Evolutionary conservation across 169 alveolate species (phyloP), one percentile per base, ranked within the genome.

Genomic region (Plasmodium relictum): DNA sequence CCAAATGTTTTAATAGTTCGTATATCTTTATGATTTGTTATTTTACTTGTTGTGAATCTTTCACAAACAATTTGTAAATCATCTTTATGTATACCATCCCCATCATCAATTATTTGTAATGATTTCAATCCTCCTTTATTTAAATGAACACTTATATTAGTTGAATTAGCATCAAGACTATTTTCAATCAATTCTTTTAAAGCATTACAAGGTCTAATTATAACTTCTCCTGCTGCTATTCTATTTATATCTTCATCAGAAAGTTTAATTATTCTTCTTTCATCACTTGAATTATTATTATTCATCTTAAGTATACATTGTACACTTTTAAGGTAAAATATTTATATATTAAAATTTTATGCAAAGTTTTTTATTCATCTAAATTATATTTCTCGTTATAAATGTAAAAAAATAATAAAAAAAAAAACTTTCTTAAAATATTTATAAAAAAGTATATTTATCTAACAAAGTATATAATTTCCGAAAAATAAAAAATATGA

Each of bases 161-260:
- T 92, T 12, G 99, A 93, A 45, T 97, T 98, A 7, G 99, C 99
- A 96, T 99, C 99, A 20, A 99, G 93, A 26, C 98, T 94, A 93
- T 99, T 99, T 89, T 99, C 99, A 5, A 98, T 88, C 42, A 98
- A 92, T 94, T 99, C 99, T 96, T 98, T 99, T 54, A 99, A 73
- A 31, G 99, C 99, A 44, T 98, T 96, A 52, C 98, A 94, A 8
- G 99, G 99, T 0, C 99, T 91, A 37, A 96, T 95, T 8, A 98
- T 98, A 3, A 98, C 99, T 90, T 98, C 99, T 0, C 99, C 99
- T 3, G 99, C 99, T 7, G 99, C 99, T 24, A 98, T 98, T 73
- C 96, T 96, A 50, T 96, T 93, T 41, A 97, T 95, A 26, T 97
- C 98, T n/a, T 90, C 97, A 41, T 96, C 96, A 3, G 97, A 91